Base-by-base conservation (phyloP, 1,139 yeast genomes). In the Debaryomyces nepalensis region DNA sequence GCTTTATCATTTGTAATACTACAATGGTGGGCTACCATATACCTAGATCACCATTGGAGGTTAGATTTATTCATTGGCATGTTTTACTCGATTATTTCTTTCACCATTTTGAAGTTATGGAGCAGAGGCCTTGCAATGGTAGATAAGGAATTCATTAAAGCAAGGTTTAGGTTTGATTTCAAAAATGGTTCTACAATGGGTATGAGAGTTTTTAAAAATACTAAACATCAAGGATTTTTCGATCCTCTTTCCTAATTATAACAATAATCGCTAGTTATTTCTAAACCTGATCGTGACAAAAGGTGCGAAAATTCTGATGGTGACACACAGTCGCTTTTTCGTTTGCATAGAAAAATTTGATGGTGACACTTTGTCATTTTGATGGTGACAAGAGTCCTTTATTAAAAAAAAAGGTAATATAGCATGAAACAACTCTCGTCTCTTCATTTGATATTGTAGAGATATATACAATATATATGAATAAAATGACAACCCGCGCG, bases 21-120 rank as follows among this genome's bases (percentile, higher is more conserved):
- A 37, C 89, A 83, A 57, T 81, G 88, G 84, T 84, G 88, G 88
- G 81, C 86, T 16, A 82, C 89, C 10, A 82, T 84, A 61, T 84
- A 84, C 53, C 61, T 84, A 46, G 87, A 82, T 55, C 90, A 84
- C 58, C 89, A 84, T 61, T 84, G 84, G 77, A 66, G 87, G 47
- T 60, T 82, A 26, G 89, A 84, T 52, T 63, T 82, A 39, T 59
- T 79, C 23, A 68, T 68, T 12, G 88, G 87, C 5, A 60, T 77
- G 58, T 34, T 62, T 6, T 82, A 82, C 59, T 70, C 85, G 1
- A 51, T 77, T 5, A 41, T 65, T n/a, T 56, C 71, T 40, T 76
- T 75, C 57, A 57, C 73, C 4, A 33, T 75, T 6, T 61, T 78
- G 26, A 55, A 53, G 40, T 37, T 45, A 5, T 48, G 59, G 44